Evolutionary conservation across 2,329 filamentous ascomycete genomes (phyloP).

Genomic region (Nigrograna mackinnonii): DNA sequence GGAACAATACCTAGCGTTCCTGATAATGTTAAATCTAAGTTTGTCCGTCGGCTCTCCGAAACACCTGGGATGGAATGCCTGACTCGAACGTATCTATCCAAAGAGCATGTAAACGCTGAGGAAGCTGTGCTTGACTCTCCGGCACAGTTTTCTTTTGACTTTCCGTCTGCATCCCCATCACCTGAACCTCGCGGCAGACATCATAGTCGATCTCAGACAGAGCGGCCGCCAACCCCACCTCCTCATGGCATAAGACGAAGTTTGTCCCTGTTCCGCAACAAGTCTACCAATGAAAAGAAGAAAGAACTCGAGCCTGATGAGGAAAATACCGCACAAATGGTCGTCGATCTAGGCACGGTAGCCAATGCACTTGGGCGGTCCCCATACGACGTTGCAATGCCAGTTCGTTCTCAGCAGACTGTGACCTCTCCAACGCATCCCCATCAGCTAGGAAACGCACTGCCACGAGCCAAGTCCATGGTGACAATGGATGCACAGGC

Average conservation of each 20-base stretch:
- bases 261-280: conserved; percentile 33
- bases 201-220: conserved; percentile 22
- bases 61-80: conserved; percentile 41
- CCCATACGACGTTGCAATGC: conserved; percentile 48
- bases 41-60: conserved; percentile 37
- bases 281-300: conserved; percentile 25
- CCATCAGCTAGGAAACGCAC: conserved; percentile 34
- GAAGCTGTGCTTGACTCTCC: conserved; percentile 9
- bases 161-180: conserved; percentile 12
- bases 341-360: conserved; percentile 46
- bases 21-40: conserved; percentile 35
- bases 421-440: conserved; percentile 34
- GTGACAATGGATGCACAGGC: conserved; percentile 39
- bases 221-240: conserved; percentile 23
- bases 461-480: conserved; percentile 32
- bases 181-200: conserved; percentile 11
- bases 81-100: conserved; percentile 37
- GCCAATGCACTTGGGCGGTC: conserved; percentile 45
- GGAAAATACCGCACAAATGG: conserved; percentile 19
- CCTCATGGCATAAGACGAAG: conserved; percentile 25
- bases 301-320: conserved; percentile 16
- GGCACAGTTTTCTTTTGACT: conserved; percentile 9
- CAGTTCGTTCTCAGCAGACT: conserved; percentile 13
- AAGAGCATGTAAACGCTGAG: conserved; percentile 22
- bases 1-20: conserved; percentile 37